Conservation (phyloP, 2,329 filamentous ascomycete species). For the Aschersonia sp. region DNA sequence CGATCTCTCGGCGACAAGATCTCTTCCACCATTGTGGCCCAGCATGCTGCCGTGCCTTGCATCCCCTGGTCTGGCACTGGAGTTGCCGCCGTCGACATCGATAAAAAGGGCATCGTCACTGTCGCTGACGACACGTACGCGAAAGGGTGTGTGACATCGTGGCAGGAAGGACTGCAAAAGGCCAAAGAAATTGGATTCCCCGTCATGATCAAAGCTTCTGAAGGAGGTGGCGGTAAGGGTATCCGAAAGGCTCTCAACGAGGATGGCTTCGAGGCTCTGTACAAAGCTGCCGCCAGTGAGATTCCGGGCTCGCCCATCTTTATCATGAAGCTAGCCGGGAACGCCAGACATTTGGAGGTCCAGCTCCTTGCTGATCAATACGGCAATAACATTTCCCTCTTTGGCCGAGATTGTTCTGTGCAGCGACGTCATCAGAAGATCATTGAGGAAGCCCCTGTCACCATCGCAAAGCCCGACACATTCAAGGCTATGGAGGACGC, state of each 20-base stretch:
- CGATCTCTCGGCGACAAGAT: slow-evolving; percentile 99
- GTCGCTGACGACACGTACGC: slow-evolving; percentile 75
- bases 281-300: slow-evolving; percentile 92
- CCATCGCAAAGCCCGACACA: slow-evolving; percentile 76
- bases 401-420: slow-evolving; percentile 96
- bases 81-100: slow-evolving; percentile 66
- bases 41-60: slow-evolving; percentile 90
- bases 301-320: slow-evolving; percentile 98
- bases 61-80: slow-evolving; percentile 99
- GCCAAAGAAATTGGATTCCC: slow-evolving; percentile 92
- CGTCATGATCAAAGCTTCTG: slow-evolving; percentile 99
- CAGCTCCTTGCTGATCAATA: slow-evolving; percentile 97
- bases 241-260: slow-evolving; percentile 88
- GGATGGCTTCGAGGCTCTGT: slow-evolving; percentile 71
- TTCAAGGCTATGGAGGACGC: slow-evolving; percentile 97
- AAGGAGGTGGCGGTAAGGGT: slow-evolving; percentile 97
- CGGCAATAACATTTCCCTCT: slow-evolving; percentile 98
- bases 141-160: slow-evolving; percentile 80
- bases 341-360: slow-evolving; percentile 92
- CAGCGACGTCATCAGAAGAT: slow-evolving; percentile 99
- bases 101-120: slow-evolving; percentile 77
- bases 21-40: slow-evolving; percentile 96
- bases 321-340: slow-evolving; percentile 98
- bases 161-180: slow-evolving; percentile 76
- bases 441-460: slow-evolving; percentile 96